Conservation (phyloP, 2,329 filamentous ascomycete species). For the Tolypocladium nubicola region DNA sequence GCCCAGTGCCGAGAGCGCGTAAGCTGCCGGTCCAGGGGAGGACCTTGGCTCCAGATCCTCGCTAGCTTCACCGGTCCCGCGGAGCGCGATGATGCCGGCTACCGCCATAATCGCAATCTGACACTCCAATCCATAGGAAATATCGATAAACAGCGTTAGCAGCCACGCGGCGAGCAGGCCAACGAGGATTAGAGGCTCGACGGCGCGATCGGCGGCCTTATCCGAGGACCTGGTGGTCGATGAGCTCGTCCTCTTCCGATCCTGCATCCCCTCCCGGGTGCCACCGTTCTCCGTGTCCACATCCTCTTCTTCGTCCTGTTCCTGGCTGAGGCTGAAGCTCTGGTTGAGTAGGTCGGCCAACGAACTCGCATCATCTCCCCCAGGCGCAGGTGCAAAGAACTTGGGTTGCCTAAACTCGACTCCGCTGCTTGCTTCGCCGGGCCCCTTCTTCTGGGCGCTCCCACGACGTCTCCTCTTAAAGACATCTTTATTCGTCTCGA, state of each 20-base stretch:
- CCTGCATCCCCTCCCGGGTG: not conserved
- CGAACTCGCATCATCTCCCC: slow-evolving; percentile 26
- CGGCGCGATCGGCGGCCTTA: not conserved
- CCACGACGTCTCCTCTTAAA: slow-evolving; percentile 26
- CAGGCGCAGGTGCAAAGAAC: slow-evolving; percentile 48
- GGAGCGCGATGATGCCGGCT: slow-evolving; percentile 18
- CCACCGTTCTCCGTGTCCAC: not conserved
- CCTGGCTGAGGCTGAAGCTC: slow-evolving; percentile 30
- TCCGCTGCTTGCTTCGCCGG: slow-evolving; percentile 5
- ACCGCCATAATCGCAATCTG: slow-evolving; percentile 15
- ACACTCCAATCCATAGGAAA: slow-evolving; percentile 16
- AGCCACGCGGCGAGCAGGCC: slow-evolving; percentile 16
- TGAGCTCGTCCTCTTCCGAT: not conserved
- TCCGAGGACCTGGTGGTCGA: not conserved
- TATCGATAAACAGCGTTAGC: slow-evolving; percentile 5
- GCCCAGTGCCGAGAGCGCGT: slow-evolving; percentile 16
- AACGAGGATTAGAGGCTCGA: slow-evolving; percentile 11
- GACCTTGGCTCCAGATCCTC: slow-evolving; percentile 4
- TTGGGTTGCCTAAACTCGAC: slow-evolving; percentile 47
- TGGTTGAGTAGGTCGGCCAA: slow-evolving; percentile 33
- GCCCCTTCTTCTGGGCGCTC: slow-evolving; percentile 3
- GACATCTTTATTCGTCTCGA: slow-evolving; percentile 35
- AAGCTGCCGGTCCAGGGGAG: slow-evolving; percentile 9
- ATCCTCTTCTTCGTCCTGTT: slow-evolving; percentile 10
- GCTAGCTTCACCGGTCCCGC: slow-evolving; percentile 16